These are phyloP conservation scores for Stylosanthes scabra DNA, from an alignment of 331 rosid genomes.

Conservation along the genomic window DNA sequence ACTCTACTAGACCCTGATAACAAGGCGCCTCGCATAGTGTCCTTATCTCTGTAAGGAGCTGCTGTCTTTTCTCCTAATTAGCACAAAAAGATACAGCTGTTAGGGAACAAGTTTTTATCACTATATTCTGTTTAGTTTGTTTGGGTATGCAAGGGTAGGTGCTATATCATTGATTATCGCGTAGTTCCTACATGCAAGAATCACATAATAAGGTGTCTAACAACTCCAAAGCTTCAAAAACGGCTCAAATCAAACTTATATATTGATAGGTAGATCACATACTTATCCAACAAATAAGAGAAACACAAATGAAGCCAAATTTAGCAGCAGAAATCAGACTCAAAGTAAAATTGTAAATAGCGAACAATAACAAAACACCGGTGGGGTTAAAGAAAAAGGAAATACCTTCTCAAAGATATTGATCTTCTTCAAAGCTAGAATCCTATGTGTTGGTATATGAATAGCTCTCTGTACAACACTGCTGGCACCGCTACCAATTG, in stretches of 20 bases:
- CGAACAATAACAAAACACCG: neutral
- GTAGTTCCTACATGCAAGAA: neutral
- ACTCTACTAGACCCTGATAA: constrained; percentile 90
- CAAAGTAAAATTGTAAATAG: constrained; percentile 11
- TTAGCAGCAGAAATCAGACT: constrained; percentile 11
- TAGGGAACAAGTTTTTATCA: constrained; percentile 2
- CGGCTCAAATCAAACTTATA: constrained; percentile 20
- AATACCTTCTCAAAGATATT: constrained; percentile 93
- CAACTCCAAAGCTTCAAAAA: constrained; percentile 25
- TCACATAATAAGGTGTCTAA: constrained; percentile 16
- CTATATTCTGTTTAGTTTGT: neutral
- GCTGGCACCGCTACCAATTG: constrained; percentile 97
- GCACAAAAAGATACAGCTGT: constrained; percentile 31
- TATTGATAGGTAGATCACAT: constrained; percentile 3
- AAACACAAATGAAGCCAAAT: constrained; percentile 13
- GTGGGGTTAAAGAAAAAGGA: constrained; percentile 12
- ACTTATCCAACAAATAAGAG: neutral
- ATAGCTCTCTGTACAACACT: constrained; percentile 97
- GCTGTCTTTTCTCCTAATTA: constrained; percentile 94
- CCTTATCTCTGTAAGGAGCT: constrained; percentile 94
- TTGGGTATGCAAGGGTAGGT: neutral
- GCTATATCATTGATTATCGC: neutral
- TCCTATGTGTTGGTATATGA: constrained; percentile 85
- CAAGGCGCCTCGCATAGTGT: constrained; percentile 97
- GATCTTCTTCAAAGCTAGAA: constrained; percentile 89